These are phyloP conservation scores for Mucor plumbeus DNA, from an alignment of 371 early-diverging fungal genomes.

Conservation along the genomic window DNA sequence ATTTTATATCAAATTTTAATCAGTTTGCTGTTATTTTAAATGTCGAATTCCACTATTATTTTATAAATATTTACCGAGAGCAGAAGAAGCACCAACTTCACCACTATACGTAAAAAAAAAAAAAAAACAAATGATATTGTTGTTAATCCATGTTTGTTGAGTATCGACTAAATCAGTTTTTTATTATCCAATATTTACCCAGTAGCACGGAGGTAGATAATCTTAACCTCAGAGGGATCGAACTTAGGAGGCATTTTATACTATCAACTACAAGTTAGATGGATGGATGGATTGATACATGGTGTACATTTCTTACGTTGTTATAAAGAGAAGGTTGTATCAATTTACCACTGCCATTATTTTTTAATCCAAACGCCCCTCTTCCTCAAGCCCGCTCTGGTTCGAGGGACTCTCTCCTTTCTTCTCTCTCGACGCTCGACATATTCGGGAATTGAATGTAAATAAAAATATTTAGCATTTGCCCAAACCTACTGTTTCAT, in stretches of 20 bases:
- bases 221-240: conserved; percentile 90
- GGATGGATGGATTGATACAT: conserved; percentile 21
- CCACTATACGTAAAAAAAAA: conserved; percentile 32
- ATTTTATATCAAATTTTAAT: conserved; percentile 31
- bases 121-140: not conserved
- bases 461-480: not conserved
- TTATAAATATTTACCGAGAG: conserved; percentile 65
- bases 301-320: conserved; percentile 21
- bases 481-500: not conserved
- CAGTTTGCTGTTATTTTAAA: too few relatives aligned
- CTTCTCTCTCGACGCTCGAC: not conserved
- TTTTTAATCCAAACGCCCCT: not conserved
- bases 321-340: conserved; percentile 29
- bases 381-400: not conserved
- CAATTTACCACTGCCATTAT: not conserved
- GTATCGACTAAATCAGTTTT: not conserved
- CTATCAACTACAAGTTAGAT: too few relatives aligned
- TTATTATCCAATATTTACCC: conserved; percentile 52
- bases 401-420: not conserved
- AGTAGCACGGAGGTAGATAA: conserved; percentile 94
- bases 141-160: not conserved
- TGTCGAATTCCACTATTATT: too few relatives aligned
- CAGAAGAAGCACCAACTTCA: conserved; percentile 94
- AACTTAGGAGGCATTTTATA: conserved; percentile 80
- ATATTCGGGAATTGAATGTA: not conserved